Conservation (phyloP, 2,329 filamentous ascomycete genomes). For the Alternaria ventricosa region DNA sequence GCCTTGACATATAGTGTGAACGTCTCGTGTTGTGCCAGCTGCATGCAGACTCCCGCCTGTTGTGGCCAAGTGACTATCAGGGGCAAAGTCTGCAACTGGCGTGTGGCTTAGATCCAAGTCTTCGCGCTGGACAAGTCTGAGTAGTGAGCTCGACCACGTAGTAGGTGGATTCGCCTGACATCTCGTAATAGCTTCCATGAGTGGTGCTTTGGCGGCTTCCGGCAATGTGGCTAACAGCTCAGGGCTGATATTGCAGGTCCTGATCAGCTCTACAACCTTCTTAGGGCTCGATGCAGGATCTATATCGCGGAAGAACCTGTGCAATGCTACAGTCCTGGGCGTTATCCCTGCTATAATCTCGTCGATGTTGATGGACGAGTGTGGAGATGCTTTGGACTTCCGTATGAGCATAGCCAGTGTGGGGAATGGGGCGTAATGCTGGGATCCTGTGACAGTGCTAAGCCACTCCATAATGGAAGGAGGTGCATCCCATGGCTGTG, state of each 20-base stretch:
- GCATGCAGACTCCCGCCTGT: constrained; percentile 20
- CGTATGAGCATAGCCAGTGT: constrained; percentile 46
- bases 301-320: constrained; percentile 67
- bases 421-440: constrained; percentile 43
- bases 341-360: constrained; percentile 42
- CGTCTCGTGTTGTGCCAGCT: constrained; percentile 62
- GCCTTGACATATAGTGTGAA: constrained; percentile 76
- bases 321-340: constrained; percentile 70
- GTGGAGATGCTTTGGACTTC: constrained; percentile 47
- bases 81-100: constrained; percentile 24
- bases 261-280: constrained; percentile 76
- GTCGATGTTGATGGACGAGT: constrained; percentile 46
- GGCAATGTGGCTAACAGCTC: constrained; percentile 81
- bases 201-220: constrained; percentile 78
- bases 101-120: constrained; percentile 66
- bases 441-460: constrained; percentile 38
- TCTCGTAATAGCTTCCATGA: constrained; percentile 83
- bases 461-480: constrained; percentile 66
- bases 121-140: constrained; percentile 79
- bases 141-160: constrained; percentile 73
- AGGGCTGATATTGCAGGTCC: constrained; percentile 70
- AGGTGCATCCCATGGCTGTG: constrained; percentile 52
- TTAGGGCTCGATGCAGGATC: constrained; percentile 50
- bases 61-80: constrained; percentile 34
- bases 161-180: constrained; percentile 84